Percentiles rank a stretch among this genome's conserved stretches.
Conservation (phyloP, 306 rosid genomes). For the Gastrolobium villosum region DNA sequence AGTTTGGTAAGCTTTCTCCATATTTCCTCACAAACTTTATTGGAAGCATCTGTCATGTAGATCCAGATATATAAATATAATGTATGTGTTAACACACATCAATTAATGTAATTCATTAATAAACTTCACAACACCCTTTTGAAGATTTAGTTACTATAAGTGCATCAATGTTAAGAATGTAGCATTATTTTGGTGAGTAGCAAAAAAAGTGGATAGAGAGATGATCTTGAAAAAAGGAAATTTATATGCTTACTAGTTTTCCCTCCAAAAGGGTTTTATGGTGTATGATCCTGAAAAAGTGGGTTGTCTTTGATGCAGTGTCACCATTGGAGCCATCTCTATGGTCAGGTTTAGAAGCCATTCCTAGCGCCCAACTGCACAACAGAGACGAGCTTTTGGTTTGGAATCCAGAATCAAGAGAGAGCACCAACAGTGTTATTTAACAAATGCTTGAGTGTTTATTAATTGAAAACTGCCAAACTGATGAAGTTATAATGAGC, state of each 20-base stretch:
- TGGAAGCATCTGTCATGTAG: conserved; percentile 51
- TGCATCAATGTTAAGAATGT: neutral
- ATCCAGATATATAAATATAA: neutral
- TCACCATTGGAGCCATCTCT: neutral
- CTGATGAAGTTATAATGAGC: neutral
- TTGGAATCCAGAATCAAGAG: neutral
- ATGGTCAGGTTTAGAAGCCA: conserved; percentile 2
- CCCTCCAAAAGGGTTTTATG: neutral
- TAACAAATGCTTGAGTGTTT: neutral
- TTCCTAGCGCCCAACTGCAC: neutral
- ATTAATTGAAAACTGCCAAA: neutral
- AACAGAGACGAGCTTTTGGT: neutral
- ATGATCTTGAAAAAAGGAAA: neutral
- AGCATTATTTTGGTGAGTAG: neutral
- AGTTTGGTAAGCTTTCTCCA: conserved; percentile 42
- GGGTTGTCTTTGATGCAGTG: neutral
- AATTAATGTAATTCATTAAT: neutral
- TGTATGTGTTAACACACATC: neutral
- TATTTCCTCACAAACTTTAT: conserved; percentile 35
- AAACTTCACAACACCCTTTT: neutral
- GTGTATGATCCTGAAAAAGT: conserved; percentile 21
- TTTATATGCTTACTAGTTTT: neutral
- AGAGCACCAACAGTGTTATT: neutral
- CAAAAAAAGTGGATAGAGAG: neutral
- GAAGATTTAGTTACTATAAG: neutral